Percentiles rank a stretch among this genome's conserved stretches.
These are phyloP conservation scores for Multifurca ochricompacta DNA, from an alignment of 768 basidiomycete genomes.

Conservation along the genomic window DNA sequence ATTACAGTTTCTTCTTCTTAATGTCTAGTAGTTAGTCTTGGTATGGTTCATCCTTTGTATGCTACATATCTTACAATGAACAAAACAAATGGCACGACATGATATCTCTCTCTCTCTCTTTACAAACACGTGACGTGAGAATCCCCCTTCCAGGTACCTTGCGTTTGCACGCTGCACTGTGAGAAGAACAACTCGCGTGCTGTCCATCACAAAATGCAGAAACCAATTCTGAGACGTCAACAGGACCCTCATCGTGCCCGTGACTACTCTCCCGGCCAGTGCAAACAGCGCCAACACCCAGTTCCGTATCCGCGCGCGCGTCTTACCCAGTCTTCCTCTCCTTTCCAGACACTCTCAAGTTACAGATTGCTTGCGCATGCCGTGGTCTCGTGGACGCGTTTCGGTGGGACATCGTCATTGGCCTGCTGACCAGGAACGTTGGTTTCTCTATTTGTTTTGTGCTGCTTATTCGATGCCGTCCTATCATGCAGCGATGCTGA, in stretches of 20 bases:
- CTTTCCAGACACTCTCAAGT: constrained; percentile 45
- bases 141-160: too few species aligned
- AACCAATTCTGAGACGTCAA: constrained; percentile 5
- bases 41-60: not conserved
- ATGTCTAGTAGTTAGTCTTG: not conserved
- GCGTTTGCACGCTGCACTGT: too few species aligned
- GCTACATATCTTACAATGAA: not conserved
- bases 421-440: constrained; percentile 49
- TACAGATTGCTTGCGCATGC: constrained; percentile 54
- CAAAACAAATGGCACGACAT: too few species aligned
- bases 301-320: constrained; percentile 31
- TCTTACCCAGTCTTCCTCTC: constrained; percentile 67
- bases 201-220: constrained; percentile 1
- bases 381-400: constrained; percentile 63
- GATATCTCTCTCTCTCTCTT: too few species aligned
- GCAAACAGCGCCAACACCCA: not conserved
- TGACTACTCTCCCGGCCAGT: constrained; percentile 4
- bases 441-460: not conserved
- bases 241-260: not conserved
- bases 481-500: constrained; percentile 55
- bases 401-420: constrained; percentile 59
- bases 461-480: constrained; percentile 10
- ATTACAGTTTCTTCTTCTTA: not conserved
- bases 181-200: constrained; percentile 6
- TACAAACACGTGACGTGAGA: too few species aligned